A percentile compares a stretch with the other conserved stretches of the same genome.
These are phyloP conservation scores for Bombardia bombarda DNA, from an alignment of 495 filamentous ascomycete genomes.

Conservation along the genomic window DNA sequence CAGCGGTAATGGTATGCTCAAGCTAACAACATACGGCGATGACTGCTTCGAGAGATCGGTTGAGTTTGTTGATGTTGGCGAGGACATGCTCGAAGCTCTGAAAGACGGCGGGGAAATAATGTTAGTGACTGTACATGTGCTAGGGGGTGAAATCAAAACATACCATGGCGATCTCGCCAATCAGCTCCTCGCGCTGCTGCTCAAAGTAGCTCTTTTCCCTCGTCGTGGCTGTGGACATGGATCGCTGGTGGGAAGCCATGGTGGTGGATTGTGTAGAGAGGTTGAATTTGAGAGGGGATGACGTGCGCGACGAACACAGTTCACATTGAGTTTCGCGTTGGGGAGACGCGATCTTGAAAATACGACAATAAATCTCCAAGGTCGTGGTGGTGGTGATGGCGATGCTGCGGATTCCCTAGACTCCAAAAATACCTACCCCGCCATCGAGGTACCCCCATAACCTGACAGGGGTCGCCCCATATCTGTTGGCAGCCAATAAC, in stretches of 20 bases:
- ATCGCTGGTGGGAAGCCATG: not conserved
- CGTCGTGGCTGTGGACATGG: not conserved
- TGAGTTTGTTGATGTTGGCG: conserved; percentile 91
- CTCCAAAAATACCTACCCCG: too few relatives aligned
- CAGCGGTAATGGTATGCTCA: not conserved
- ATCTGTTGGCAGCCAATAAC: too few relatives aligned
- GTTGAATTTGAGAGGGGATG: too few relatives aligned
- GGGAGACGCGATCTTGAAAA: too few relatives aligned
- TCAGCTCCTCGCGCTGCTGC: conserved; percentile 69
- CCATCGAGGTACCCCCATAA: too few relatives aligned
- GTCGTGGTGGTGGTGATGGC: too few relatives aligned
- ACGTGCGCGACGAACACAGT: too few relatives aligned
- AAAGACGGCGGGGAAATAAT: not conserved
- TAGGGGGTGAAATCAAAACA: conserved; percentile 3
- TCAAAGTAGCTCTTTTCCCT: conserved; percentile 57
- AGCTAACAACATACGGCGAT: conserved; percentile 56
- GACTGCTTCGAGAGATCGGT: conserved; percentile 86
- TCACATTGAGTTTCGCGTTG: too few relatives aligned
- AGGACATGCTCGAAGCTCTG: conserved; percentile 91
- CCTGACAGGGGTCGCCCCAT: too few relatives aligned
- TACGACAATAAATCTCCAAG: too few relatives aligned
- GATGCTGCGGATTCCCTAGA: too few relatives aligned
- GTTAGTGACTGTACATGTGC: not conserved
- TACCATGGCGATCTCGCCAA: conserved; percentile 73
- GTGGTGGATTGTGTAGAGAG: too few relatives aligned